These are phyloP conservation scores for Starmerella stigmatis DNA, from an alignment of 805 yeast genomes.

Conservation along the genomic window DNA sequence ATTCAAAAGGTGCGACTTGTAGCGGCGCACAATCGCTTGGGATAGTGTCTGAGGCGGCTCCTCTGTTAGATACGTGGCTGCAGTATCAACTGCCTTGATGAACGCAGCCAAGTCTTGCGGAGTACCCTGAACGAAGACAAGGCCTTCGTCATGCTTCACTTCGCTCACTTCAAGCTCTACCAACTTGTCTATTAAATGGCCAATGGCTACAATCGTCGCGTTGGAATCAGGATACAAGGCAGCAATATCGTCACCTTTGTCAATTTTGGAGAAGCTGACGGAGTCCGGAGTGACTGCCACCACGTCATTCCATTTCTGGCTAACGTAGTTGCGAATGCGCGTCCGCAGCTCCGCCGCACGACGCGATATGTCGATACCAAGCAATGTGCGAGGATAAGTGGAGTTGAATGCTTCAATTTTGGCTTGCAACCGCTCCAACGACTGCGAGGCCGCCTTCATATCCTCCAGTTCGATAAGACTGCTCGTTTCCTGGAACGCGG, in stretches of 20 bases:
- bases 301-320: not conserved
- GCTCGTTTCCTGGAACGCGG: slow-evolving; percentile 8
- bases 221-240: not conserved
- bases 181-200: not conserved
- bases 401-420: slow-evolving; percentile 4
- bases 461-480: slow-evolving; percentile 5
- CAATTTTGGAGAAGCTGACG: not conserved
- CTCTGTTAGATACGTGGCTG: not conserved
- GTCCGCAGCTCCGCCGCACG: not conserved
- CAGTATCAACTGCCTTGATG: not conserved
- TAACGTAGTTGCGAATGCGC: not conserved
- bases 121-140: not conserved
- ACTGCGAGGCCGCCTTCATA: slow-evolving; percentile 1
- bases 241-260: not conserved
- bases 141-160: not conserved
- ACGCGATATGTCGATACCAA: slow-evolving; percentile 10
- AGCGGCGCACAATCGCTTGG: slow-evolving; percentile 6
- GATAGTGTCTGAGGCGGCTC: not conserved
- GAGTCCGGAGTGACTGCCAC: not conserved
- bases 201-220: not conserved
- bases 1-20: slow-evolving; percentile 10
- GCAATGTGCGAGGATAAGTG: slow-evolving; percentile 7
- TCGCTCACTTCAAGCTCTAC: slow-evolving; percentile 2
- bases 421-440: slow-evolving; percentile 1
- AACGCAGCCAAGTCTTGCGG: not conserved